These are phyloP conservation scores for Melampsora larici-populina DNA, from an alignment of 1,284 basidiomycete genomes.

Conservation along the genomic window DNA sequence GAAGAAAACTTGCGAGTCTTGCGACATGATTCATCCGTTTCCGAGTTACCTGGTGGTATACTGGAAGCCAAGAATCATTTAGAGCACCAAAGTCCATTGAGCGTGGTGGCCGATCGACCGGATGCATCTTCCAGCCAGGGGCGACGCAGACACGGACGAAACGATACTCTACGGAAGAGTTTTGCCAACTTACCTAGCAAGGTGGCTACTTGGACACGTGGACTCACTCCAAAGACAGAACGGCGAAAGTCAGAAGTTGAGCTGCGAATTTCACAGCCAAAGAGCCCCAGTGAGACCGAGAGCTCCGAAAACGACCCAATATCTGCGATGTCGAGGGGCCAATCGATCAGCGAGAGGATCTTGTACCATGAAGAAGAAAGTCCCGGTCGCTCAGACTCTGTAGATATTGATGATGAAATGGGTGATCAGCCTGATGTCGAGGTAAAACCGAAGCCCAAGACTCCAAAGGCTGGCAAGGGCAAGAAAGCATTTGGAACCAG, in stretches of 20 bases:
- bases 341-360: slow-evolving; percentile 54
- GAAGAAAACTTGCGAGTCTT: slow-evolving; percentile 77
- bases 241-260: slow-evolving; percentile 35
- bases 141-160: slow-evolving; percentile 1
- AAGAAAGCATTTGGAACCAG: slow-evolving; percentile 67
- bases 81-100: slow-evolving; percentile 69
- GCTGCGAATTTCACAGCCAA: slow-evolving; percentile 13
- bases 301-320: slow-evolving; percentile 18
- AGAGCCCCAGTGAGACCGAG: slow-evolving; percentile 39
- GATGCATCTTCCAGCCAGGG: not conserved
- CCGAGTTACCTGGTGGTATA: slow-evolving; percentile 60
- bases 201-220: slow-evolving; percentile 41
- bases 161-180: slow-evolving; percentile 38
- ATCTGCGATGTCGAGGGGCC: slow-evolving; percentile 53
- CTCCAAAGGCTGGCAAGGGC: slow-evolving; percentile 45
- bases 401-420: slow-evolving; percentile 44
- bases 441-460: slow-evolving; percentile 11
- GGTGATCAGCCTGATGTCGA: not conserved
- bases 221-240: slow-evolving; percentile 32
- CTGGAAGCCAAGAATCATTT: slow-evolving; percentile 82
- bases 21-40: slow-evolving; percentile 72
- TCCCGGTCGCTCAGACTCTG: slow-evolving; percentile 39
- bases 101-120: slow-evolving; percentile 70
- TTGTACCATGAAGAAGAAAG: slow-evolving; percentile 47
- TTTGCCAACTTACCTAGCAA: slow-evolving; percentile 38